Conservation (phyloP, 371 early-diverging fungal species). For the Dentiscutata heterogama region DNA sequence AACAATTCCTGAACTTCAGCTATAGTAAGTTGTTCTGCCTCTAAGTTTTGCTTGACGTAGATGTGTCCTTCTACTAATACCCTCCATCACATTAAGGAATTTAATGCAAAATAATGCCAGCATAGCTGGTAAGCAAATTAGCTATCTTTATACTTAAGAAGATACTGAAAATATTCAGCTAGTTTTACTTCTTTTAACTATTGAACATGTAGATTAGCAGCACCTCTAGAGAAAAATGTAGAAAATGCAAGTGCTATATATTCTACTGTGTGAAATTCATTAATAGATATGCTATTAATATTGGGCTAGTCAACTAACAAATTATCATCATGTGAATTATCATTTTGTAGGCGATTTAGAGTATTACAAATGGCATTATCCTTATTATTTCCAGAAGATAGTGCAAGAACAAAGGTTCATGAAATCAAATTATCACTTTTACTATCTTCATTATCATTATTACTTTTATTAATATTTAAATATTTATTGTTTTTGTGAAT, state of each 20-base stretch:
- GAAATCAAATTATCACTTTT: background rate
- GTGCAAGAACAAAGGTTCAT: background rate
- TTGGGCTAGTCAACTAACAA: background rate
- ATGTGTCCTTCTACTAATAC: background rate
- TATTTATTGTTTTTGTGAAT: background rate
- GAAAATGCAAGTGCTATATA: background rate
- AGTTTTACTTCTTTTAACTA: background rate
- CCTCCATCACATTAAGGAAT: background rate
- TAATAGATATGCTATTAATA: background rate
- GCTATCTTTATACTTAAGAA: background rate
- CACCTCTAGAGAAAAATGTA: background rate
- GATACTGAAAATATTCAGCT: conserved; percentile 7
- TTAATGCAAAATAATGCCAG: conserved; percentile 10
- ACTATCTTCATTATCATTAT: background rate
- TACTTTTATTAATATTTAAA: background rate
- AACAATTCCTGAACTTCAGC: too few relatives aligned
- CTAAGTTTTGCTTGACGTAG: conserved; percentile 21
- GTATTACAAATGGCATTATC: background rate
- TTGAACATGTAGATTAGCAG: background rate
- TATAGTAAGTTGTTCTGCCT: background rate
- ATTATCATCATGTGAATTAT: background rate
- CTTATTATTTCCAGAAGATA: background rate
- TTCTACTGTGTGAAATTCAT: background rate
- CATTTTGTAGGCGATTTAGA: background rate
- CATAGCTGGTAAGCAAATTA: background rate